phyloP scores from a whole-genome alignment of 2,329 filamentous ascomycete genomes.

The Venturia effusa region DNA sequence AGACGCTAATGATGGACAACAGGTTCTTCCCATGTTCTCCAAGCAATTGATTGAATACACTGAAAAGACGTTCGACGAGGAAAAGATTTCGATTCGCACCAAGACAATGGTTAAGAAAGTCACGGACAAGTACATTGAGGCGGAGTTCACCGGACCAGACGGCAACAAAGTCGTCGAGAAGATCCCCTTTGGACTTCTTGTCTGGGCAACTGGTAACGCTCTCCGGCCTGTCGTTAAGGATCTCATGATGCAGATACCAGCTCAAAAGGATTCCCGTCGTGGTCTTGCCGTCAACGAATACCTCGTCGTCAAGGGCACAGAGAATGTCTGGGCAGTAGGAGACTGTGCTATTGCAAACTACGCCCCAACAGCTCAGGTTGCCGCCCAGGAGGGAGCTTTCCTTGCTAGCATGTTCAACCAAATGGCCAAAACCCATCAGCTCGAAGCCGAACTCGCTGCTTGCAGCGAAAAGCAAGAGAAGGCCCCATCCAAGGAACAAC shows the following conservation, averaged over 20 bases:
- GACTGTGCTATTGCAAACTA: constrained; percentile 98
- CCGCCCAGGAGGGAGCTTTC: constrained; percentile 90
- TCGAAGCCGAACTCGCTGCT: constrained; percentile 64
- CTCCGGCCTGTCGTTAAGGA: constrained; percentile 82
- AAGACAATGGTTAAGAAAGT: constrained; percentile 99
- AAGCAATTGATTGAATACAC: constrained; percentile 99
- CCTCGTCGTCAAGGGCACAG: constrained; percentile 91
- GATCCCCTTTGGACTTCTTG: constrained; percentile 89
- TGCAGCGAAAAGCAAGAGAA: constrained; percentile 52
- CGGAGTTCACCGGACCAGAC: constrained; percentile 69
- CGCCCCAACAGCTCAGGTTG: constrained; percentile 93
- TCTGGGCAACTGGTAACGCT: constrained; percentile 97
- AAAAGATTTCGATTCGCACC: constrained; percentile 92
- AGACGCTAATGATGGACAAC: background rate
- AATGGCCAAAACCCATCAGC: constrained; percentile 85
- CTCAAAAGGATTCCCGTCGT: constrained; percentile 88
- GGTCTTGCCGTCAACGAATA: constrained; percentile 97
- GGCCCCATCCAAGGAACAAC: constrained; percentile 53
- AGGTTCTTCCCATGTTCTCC: constrained; percentile 85
- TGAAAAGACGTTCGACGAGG: constrained; percentile 97
- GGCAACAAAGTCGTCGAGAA: constrained; percentile 71
- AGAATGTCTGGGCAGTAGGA: constrained; percentile 95
- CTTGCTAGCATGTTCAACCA: constrained; percentile 95
- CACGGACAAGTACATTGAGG: constrained; percentile 85
- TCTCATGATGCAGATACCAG: constrained; percentile 82